A percentile compares a stretch with the other conserved stretches of the same genome.
These are phyloP conservation scores for Macrophomina pseudophaseolina DNA, from an alignment of 2,329 filamentous ascomycete species.

Conservation along the genomic window DNA sequence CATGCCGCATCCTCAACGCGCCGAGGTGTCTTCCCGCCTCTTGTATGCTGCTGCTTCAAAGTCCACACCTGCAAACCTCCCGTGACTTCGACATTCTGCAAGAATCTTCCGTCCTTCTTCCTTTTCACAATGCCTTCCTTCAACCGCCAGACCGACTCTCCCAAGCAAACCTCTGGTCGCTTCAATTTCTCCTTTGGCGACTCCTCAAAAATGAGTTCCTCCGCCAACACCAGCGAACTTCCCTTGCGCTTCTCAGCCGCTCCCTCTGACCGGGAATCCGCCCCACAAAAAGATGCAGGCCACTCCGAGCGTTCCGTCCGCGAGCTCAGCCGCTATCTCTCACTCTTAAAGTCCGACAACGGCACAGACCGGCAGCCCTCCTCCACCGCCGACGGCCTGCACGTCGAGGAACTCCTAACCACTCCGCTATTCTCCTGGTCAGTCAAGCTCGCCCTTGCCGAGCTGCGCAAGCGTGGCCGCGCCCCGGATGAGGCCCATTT, in stretches of 20 bases:
- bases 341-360: neutral
- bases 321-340: conserved; percentile 14
- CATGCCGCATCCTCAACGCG: neutral
- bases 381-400: neutral
- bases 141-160: neutral
- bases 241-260: neutral
- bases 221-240: neutral
- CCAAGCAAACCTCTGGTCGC: neutral
- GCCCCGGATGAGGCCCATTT: conserved; percentile 2
- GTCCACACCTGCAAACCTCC: neutral
- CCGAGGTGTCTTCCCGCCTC: conserved; percentile 8
- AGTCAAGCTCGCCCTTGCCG: conserved; percentile 14
- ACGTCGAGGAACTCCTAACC: conserved; percentile 16
- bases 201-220: neutral
- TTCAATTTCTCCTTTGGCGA: conserved; percentile 5
- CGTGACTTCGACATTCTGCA: neutral
- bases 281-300: neutral
- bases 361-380: neutral
- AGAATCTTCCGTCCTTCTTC: neutral
- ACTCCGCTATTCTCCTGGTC: conserved; percentile 25
- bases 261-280: neutral
- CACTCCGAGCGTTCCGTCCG: conserved; percentile 13
- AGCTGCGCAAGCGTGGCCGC: conserved; percentile 3
- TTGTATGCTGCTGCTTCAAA: neutral
- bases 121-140: conserved; percentile 3